Base-by-base conservation (phyloP, 768 basidiomycete genomes). In the Lactarius vividus region DNA sequence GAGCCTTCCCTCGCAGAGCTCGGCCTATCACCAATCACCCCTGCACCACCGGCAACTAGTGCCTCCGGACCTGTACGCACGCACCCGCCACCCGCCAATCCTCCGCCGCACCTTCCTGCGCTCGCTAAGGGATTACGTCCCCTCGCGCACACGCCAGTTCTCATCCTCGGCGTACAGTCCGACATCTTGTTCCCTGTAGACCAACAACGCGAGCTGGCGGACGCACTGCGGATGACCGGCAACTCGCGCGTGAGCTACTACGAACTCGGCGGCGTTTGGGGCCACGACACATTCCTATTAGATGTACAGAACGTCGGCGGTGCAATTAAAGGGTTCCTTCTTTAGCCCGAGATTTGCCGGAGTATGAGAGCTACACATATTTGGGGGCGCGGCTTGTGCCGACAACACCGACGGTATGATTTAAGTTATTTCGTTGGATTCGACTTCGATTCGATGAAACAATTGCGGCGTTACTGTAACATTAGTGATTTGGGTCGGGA, bases 261-360 rank as follows among this genome's bases (percentile, higher is more conserved):
- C 74, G 97, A 98, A 77, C 83, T 98, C 2, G 96, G 96, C 31
- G 96, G 96, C 10, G 96, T 98, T n/a, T 98, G 95, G 96, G 97
- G 97, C 1, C 96, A 99, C 73, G 96, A 99, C 77, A 98, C 95
- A 26, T 98, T 98, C 79, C 79, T 98, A 87, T 79, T 97, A 70
- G 95, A 97, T 73, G 86, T 92, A 10, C 80, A 89, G 67, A 95
- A 94, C 71, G 93, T 98, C 0, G 94, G 94, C 10, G 89, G 94
- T 1, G 95, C 94, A 1, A 88, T 98, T 62, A 83, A 91, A 67
- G 95, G 95, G 0, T 96, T 97, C 80, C 77, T 97, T 71, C 87
- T 85, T 15, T 89, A 69, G 44, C 1, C 20, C 3, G 11, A 10
- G 31, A 1, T 2, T 33, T 26, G 5, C 5, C 7, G 57, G 49